These are phyloP conservation scores for Apophysomyces ossiformis DNA, from an alignment of 371 early-diverging fungal genomes.

Conservation along the genomic window DNA sequence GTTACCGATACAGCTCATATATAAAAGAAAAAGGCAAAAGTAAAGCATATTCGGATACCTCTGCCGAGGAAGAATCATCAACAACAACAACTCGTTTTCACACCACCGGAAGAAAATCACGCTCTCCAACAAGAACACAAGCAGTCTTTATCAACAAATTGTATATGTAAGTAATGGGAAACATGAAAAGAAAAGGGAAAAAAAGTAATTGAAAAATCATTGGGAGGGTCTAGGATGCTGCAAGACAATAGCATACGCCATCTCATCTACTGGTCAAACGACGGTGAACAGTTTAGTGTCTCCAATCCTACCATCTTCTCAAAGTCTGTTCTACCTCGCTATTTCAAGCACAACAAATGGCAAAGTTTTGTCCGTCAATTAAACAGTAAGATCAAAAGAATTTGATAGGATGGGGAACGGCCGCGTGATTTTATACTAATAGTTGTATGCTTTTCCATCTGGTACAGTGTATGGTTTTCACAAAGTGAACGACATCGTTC, in stretches of 20 bases:
- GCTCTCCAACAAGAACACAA: constrained; percentile 48
- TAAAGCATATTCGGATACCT: neutral
- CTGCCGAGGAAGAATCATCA: neutral
- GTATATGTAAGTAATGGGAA: constrained; percentile 53
- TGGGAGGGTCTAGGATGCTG: constrained; percentile 52
- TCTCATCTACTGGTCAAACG: constrained; percentile 65
- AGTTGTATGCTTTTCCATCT: too few species aligned
- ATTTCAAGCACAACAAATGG: constrained; percentile 90
- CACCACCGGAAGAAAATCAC: neutral
- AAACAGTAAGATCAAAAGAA: constrained; percentile 57
- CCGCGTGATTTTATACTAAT: neutral
- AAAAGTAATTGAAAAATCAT: neutral
- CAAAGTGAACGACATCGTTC: constrained; percentile 70
- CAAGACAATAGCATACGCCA: constrained; percentile 61
- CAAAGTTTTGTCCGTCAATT: constrained; percentile 87
- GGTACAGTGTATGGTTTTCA: constrained; percentile 58
- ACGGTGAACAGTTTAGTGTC: constrained; percentile 68
- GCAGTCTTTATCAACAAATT: constrained; percentile 76
- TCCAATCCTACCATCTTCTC: constrained; percentile 63
- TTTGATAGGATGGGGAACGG: neutral
- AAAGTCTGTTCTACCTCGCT: constrained; percentile 66
- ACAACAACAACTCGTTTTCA: neutral
- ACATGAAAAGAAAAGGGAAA: neutral
- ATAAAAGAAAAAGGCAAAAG: neutral
- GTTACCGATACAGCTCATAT: neutral